Evolutionary conservation across 345 rosid genomes (phyloP).

Genomic region (Brassica cretica): DNA sequence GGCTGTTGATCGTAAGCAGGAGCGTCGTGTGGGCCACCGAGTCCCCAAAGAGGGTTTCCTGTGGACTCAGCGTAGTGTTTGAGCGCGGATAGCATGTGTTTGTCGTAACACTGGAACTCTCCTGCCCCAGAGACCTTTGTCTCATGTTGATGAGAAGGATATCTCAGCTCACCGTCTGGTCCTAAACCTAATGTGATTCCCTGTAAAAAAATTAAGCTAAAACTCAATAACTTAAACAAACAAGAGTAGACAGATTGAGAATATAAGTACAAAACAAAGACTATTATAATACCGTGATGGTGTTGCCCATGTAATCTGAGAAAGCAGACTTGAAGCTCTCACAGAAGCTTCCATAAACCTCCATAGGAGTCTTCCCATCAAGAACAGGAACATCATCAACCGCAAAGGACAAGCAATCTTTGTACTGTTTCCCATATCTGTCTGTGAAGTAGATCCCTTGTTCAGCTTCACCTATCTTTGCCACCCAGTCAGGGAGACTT

Average conservation of each 20-base stretch:
- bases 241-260: slow-evolving; percentile 11
- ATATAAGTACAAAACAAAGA: background rate
- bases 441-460: slow-evolving; percentile 60
- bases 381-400: slow-evolving; percentile 79
- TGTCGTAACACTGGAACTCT: slow-evolving; percentile 89
- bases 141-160: slow-evolving; percentile 61
- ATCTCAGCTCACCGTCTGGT: slow-evolving; percentile 81
- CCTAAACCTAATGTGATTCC: slow-evolving; percentile 85
- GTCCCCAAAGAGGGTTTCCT: slow-evolving; percentile 90
- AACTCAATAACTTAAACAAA: slow-evolving; percentile 15
- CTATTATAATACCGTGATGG: slow-evolving; percentile 53
- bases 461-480: slow-evolving; percentile 52
- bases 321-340: slow-evolving; percentile 78
- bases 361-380: slow-evolving; percentile 70
- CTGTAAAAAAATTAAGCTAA: slow-evolving; percentile 45
- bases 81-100: slow-evolving; percentile 69
- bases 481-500: slow-evolving; percentile 78
- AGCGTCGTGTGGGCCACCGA: slow-evolving; percentile 87
- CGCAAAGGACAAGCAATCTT: slow-evolving; percentile 69
- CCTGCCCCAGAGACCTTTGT: slow-evolving; percentile 46
- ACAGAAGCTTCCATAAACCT: slow-evolving; percentile 68
- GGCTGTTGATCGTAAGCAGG: slow-evolving; percentile 63
- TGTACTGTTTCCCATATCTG: slow-evolving; percentile 53
- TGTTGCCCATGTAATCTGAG: slow-evolving; percentile 63
- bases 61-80: slow-evolving; percentile 65